Evolutionary conservation across 176 grass and related monocot species (phyloP).

Genomic region (Musa itinerans): DNA sequence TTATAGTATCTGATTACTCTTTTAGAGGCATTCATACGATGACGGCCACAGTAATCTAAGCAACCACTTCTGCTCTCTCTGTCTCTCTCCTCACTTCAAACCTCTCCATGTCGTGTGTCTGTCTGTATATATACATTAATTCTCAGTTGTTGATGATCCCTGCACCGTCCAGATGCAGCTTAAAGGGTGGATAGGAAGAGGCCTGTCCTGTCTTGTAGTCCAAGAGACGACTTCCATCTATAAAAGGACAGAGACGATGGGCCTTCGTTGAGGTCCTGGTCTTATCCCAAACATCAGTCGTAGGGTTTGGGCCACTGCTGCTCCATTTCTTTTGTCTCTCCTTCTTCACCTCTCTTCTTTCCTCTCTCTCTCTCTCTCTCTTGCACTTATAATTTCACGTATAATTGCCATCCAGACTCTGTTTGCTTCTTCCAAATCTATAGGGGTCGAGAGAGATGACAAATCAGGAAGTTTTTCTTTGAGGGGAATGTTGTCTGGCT

Average conservation of each 20-base stretch:
- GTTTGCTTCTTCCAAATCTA: background rate
- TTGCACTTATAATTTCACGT: conserved; percentile 30
- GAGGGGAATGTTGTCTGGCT: no score
- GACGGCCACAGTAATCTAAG: no score
- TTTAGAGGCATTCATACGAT: conserved; percentile 8
- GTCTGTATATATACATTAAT: no score
- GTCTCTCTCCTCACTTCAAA: conserved; percentile 2
- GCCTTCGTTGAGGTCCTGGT: no score
- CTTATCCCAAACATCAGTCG: conserved; percentile 11
- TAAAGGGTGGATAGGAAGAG: background rate
- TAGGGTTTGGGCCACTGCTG: background rate
- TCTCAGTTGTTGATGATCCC: background rate
- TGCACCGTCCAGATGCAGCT: background rate
- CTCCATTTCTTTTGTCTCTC: no score
- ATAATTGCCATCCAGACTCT: background rate
- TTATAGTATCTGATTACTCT: background rate
- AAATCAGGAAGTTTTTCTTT: no score
- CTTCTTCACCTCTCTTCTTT: conserved; percentile 16
- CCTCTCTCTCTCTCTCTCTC: conserved; percentile 24
- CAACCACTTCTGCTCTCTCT: background rate
- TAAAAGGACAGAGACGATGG: no score
- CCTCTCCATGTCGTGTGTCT: background rate
- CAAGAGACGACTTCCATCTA: no score
- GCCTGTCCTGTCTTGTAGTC: background rate
- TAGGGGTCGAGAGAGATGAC: conserved; percentile 12